Percentiles rank a stretch among this genome's conserved stretches.
Evolutionary conservation across 1,284 basidiomycete species (phyloP).

Genomic region (Puccinia novopanici): DNA sequence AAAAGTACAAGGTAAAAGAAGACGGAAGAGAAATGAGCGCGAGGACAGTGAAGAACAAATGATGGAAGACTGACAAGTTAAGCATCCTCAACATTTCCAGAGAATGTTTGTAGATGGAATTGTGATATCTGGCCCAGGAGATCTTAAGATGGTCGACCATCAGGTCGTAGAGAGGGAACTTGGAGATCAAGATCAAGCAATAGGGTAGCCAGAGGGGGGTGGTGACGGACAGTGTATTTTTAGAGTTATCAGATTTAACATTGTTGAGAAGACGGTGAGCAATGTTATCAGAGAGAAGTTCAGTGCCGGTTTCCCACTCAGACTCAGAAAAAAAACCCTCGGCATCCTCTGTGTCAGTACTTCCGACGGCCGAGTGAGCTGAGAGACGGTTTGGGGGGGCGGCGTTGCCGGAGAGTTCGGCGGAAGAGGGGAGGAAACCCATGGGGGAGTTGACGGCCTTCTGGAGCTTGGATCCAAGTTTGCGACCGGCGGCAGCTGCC

Average conservation of each 20-base stretch:
- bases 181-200: conserved; percentile 77
- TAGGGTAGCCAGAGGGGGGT: conserved; percentile 92
- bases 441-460: conserved; percentile 50
- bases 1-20: background rate
- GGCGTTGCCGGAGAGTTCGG: conserved; percentile 53
- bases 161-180: conserved; percentile 85
- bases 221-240: conserved; percentile 69
- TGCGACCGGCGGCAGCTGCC: conserved; percentile 53
- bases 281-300: conserved; percentile 41
- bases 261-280: background rate
- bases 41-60: conserved; percentile 54
- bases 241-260: background rate
- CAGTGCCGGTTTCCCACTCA: conserved; percentile 53
- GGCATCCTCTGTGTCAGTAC: conserved; percentile 52
- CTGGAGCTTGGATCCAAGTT: conserved; percentile 45
- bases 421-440: conserved; percentile 52
- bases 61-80: conserved; percentile 57
- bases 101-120: conserved; percentile 59
- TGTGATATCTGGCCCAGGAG: conserved; percentile 59
- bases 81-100: conserved; percentile 59
- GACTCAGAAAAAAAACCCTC: conserved; percentile 52
- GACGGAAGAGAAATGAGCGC: no score
- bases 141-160: conserved; percentile 82
- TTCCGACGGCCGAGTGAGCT: background rate
- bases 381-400: conserved; percentile 53